A percentile compares a stretch with the other conserved stretches of the same genome.
Evolutionary conservation across 805 yeast species (phyloP).

Genomic region (Teunomyces pallodes): DNA sequence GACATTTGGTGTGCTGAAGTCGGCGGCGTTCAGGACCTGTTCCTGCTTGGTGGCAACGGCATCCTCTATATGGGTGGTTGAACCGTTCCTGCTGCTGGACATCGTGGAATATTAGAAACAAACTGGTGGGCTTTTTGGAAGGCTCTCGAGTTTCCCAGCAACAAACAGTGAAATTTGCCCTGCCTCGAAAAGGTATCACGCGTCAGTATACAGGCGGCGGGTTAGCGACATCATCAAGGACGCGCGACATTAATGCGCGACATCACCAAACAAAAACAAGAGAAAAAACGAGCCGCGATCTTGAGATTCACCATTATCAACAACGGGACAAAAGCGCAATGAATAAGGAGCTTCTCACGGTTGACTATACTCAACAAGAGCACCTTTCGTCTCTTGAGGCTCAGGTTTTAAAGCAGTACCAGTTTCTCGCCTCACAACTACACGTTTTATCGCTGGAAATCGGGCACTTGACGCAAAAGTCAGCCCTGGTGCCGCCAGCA

Average conservation of each 20-base stretch:
- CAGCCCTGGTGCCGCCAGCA: constrained; percentile 2
- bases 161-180: background rate
- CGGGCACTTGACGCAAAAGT: constrained; percentile 21
- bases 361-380: constrained; percentile 17
- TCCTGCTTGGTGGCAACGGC: constrained; percentile 9
- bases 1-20: constrained; percentile 6
- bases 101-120: background rate
- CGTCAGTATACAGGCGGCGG: background rate
- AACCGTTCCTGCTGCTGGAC: background rate
- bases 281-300: background rate
- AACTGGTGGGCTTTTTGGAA: background rate
- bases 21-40: background rate
- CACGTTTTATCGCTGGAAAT: constrained; percentile 32
- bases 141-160: background rate
- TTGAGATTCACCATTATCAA: background rate
- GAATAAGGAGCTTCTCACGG: constrained; percentile 1
- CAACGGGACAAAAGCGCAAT: background rate
- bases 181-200: background rate
- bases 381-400: constrained; percentile 28
- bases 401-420: constrained; percentile 38
- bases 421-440: constrained; percentile 32
- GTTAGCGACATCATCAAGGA: background rate
- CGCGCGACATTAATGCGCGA: background rate
- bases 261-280: background rate
- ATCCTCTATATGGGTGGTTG: background rate